Conservation (phyloP, 2,329 filamentous ascomycete species). For the Nemania sp. region DNA sequence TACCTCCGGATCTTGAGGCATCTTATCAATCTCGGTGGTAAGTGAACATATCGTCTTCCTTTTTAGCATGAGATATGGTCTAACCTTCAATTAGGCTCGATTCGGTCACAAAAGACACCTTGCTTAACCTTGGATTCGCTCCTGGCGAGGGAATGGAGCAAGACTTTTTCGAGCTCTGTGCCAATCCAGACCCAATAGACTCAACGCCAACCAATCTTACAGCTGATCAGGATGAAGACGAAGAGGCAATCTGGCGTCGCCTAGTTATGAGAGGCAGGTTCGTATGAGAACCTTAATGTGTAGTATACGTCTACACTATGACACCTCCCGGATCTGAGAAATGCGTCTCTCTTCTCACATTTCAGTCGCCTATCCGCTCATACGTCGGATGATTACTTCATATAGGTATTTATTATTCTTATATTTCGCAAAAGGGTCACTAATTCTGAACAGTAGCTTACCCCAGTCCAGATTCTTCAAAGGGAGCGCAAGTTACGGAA, state of each 20-base stretch:
- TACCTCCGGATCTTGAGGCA: slow-evolving; percentile 37
- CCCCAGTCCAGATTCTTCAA: neutral
- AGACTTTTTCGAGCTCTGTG: slow-evolving; percentile 52
- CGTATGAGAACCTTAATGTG: slow-evolving; percentile 37
- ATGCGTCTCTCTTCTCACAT: slow-evolving; percentile 3
- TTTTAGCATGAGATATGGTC: neutral
- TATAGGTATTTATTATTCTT: slow-evolving; percentile 22
- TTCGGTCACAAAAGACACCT: slow-evolving; percentile 49
- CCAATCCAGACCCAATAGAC: slow-evolving; percentile 52
- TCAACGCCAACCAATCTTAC: slow-evolving; percentile 43
- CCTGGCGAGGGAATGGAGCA: slow-evolving; percentile 51
- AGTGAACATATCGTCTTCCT: slow-evolving; percentile 19
- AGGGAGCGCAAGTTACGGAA: neutral
- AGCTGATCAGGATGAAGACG: slow-evolving; percentile 49
- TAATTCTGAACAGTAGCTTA: slow-evolving; percentile 17
- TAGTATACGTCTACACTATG: neutral
- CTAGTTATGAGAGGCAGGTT: slow-evolving; percentile 52
- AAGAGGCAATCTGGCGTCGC: slow-evolving; percentile 52
- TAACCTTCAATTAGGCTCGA: slow-evolving; percentile 48
- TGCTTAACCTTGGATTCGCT: slow-evolving; percentile 52
- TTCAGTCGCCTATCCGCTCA: neutral
- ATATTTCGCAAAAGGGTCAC: neutral
- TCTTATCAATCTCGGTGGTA: slow-evolving; percentile 50
- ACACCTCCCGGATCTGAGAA: neutral
- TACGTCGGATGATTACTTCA: neutral